Evolutionary conservation across 768 basidiomycete species (phyloP).

Genomic region (Dioszegia aurantiaca): DNA sequence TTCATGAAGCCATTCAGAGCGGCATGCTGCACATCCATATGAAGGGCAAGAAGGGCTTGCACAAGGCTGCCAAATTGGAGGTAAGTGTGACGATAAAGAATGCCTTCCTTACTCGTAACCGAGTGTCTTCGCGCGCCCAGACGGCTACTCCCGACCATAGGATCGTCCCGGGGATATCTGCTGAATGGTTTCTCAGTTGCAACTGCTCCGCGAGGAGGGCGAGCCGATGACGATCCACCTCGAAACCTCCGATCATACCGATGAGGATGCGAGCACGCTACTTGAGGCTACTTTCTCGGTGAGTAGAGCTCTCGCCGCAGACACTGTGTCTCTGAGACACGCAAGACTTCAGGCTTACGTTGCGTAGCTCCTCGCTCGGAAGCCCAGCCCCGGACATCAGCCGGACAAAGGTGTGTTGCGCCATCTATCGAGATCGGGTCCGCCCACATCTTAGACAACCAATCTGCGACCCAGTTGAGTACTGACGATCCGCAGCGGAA

Average conservation of each 20-base stretch:
- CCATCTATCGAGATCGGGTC: neutral
- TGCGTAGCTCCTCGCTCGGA: constrained; percentile 9
- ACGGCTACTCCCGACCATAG: too few relatives aligned
- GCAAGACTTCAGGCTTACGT: neutral
- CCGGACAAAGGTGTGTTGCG: constrained; percentile 1
- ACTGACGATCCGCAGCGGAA: constrained; percentile 23
- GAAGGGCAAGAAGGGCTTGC: constrained; percentile 13
- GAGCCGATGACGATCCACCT: constrained; percentile 10
- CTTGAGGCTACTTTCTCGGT: constrained; percentile 17
- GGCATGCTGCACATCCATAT: constrained; percentile 26
- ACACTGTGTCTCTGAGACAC: neutral
- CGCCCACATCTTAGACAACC: too few relatives aligned
- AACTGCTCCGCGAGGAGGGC: constrained; percentile 9
- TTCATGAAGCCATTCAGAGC: constrained; percentile 23
- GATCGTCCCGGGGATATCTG: neutral
- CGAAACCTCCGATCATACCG: neutral
- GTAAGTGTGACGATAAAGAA: too few relatives aligned
- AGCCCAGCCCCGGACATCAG: neutral
- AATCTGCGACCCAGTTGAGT: too few relatives aligned
- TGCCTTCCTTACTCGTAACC: too few relatives aligned
- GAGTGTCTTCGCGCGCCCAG: too few relatives aligned
- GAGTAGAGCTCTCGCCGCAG: neutral
- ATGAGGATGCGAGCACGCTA: neutral
- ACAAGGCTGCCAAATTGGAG: neutral
- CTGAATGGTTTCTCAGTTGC: constrained; percentile 15